Evolutionary conservation across 352 stramenopile species (phyloP), one percentile per base, ranked within the genome.

Genomic region (Pythium phragmitis): DNA sequence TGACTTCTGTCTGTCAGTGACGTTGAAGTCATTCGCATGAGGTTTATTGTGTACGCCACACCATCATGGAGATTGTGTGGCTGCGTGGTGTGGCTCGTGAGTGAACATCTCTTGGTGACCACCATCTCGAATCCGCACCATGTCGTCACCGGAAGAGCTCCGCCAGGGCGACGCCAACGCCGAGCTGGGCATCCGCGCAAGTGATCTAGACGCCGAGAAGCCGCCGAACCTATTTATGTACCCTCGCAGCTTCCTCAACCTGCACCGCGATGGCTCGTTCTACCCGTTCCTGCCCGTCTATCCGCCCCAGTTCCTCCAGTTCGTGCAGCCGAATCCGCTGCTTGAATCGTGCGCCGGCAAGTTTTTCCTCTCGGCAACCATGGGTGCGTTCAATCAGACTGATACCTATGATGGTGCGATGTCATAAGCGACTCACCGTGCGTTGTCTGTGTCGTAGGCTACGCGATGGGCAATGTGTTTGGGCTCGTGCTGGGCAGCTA

Each of bases 181-280:
- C 45, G 63, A 57, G 51, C 67, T 88, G 60, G 84, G 84, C 55
- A 58, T 91, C 30, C 84, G 72, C 63, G 59, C 80, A 46, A 79
- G 75, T 57, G 76, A 91, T 57, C 58, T 92, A 67, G 80, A 75
- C 60, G 69, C 68, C 33, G 78, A 81, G 51, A 66, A 14, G 48
- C 84, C 85, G 59, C 83, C 82, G n/a, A 91, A 91, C 67, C 72
- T 77, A 39, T 94, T 94, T 72, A 66, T 92, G 49, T 94, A 91
- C 68, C 85, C 85, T 50, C 83, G 82, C 30, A 82, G 59, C 41
- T 80, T 85, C 52, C 70, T 88, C n/a, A 59, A 72, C 7, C 60
- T 74, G 60, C 75, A 85, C 48, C 36, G 85, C 33, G 76, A 78
- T 8, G 77, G 73, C 52, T 76, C 77, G n/a, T 69, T 92, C 30